A percentile compares a stretch with the other conserved stretches of the same genome.
Conservation (phyloP, 768 basidiomycete species). For the Mrakia frigida region DNA sequence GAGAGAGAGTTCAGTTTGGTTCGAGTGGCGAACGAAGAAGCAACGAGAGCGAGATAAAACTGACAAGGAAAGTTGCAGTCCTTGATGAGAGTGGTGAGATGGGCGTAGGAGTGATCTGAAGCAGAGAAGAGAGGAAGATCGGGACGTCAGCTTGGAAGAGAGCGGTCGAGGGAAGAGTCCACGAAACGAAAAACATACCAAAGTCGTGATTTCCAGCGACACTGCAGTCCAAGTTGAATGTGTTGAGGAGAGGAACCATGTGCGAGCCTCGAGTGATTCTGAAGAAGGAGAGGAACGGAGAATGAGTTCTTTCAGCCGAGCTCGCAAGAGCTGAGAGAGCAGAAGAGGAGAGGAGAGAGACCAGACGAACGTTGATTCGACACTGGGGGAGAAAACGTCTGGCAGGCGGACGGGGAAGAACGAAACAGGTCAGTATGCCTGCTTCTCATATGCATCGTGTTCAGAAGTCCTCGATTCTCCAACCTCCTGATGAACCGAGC, state of each 20-base stretch:
- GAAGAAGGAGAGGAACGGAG: background rate
- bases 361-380: conserved; percentile 51
- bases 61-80: conserved; percentile 64
- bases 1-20: background rate
- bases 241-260: conserved; percentile 29
- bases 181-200: conserved; percentile 44
- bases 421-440: too few species aligned
- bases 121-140: too few species aligned
- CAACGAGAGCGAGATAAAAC: background rate
- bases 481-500: background rate
- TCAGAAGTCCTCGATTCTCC: too few species aligned
- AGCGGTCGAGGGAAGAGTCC: too few species aligned
- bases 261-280: conserved; percentile 23
- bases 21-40: too few species aligned
- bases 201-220: conserved; percentile 69
- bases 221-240: conserved; percentile 10
- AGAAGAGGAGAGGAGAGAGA: background rate
- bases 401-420: too few species aligned
- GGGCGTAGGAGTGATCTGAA: conserved; percentile 38
- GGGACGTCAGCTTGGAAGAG: background rate
- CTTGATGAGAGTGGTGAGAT: conserved; percentile 53
- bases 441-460: too few species aligned
- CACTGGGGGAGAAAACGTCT: conserved; percentile 68
- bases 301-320: too few species aligned
- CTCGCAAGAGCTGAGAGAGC: background rate